Conservation (phyloP, 148 eudicot species). For the Bassia scoparia region DNA sequence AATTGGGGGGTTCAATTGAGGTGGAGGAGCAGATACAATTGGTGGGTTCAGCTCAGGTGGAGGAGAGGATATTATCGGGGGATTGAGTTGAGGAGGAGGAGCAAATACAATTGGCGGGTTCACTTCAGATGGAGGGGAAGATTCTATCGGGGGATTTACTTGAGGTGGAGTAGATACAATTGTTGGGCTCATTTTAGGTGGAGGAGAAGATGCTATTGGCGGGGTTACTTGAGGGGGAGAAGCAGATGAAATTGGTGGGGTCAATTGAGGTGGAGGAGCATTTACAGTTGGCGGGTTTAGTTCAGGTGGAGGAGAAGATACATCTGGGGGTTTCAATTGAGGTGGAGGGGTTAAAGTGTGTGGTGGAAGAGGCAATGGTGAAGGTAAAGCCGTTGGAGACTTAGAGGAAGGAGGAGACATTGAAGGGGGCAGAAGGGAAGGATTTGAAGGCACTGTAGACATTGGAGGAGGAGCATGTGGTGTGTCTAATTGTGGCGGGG, state of each 20-base stretch:
- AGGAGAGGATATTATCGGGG: slow-evolving; percentile 10
- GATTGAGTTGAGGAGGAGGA: slow-evolving; percentile 19
- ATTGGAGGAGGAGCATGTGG: slow-evolving; percentile 18
- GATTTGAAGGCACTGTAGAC: slow-evolving; percentile 15
- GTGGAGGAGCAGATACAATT: slow-evolving; percentile 11
- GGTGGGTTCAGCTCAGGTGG: slow-evolving; percentile 20
- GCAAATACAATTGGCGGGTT: slow-evolving; percentile 5
- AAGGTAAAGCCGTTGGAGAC: slow-evolving; percentile 22
- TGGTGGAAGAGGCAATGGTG: slow-evolving; percentile 15
- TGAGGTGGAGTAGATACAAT: not conserved
- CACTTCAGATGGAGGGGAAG: slow-evolving; percentile 17
- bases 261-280: slow-evolving; percentile 14
- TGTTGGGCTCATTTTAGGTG: slow-evolving; percentile 11
- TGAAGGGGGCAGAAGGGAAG: slow-evolving; percentile 23
- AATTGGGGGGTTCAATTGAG: slow-evolving; percentile 9
- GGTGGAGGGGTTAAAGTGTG: slow-evolving; percentile 20
- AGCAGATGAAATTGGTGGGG: slow-evolving; percentile 1
- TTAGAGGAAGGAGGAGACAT: slow-evolving; percentile 10
- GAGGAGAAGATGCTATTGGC: slow-evolving; percentile 12
- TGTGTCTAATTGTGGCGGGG: slow-evolving; percentile 14
- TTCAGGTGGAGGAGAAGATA: not conserved
- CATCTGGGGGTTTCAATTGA: slow-evolving; percentile 3
- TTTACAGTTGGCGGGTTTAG: not conserved
- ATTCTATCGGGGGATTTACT: not conserved
- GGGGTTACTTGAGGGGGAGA: not conserved